Evolutionary conservation across 768 basidiomycete species (phyloP).

Genomic region (Russula dissimulans): DNA sequence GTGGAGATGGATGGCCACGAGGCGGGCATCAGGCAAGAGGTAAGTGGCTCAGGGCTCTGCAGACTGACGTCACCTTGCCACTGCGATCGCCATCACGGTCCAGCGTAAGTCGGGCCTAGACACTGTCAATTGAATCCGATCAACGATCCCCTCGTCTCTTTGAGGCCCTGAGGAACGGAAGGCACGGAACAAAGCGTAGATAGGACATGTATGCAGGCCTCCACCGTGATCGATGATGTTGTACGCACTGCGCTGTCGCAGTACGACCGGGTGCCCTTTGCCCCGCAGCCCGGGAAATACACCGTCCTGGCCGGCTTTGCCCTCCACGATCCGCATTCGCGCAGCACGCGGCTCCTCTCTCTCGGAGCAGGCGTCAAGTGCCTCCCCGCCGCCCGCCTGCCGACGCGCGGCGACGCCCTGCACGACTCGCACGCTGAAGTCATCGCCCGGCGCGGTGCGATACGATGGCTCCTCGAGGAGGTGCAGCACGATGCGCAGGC

Average conservation of each 20-base stretch:
- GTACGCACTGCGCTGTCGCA: slow-evolving; percentile 32
- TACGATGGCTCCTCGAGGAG: slow-evolving; percentile 77
- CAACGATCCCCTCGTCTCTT: neutral
- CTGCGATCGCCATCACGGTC: neutral
- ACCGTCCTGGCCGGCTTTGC: slow-evolving; percentile 53
- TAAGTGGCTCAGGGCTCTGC: neutral
- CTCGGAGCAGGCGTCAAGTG: slow-evolving; percentile 83
- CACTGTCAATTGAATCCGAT: neutral
- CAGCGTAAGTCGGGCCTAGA: neutral
- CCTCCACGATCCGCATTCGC: slow-evolving; percentile 32
- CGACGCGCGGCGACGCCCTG: slow-evolving; percentile 62
- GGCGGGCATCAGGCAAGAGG: neutral
- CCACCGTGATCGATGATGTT: slow-evolving; percentile 23
- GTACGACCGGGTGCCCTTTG: slow-evolving; percentile 40
- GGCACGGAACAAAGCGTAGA: no score
- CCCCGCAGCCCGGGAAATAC: slow-evolving; percentile 46
- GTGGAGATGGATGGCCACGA: neutral
- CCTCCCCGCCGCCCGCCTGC: slow-evolving; percentile 53
- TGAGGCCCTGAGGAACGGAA: no score
- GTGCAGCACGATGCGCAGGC: slow-evolving; percentile 30
- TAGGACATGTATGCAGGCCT: slow-evolving; percentile 3
- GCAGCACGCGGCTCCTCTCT: slow-evolving; percentile 47
- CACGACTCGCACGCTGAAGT: slow-evolving; percentile 93
- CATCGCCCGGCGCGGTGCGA: slow-evolving; percentile 70
- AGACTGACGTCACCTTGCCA: neutral